phyloP scores from a whole-genome alignment of 805 yeast genomes.

The Hanseniaspora jakobsenii region DNA sequence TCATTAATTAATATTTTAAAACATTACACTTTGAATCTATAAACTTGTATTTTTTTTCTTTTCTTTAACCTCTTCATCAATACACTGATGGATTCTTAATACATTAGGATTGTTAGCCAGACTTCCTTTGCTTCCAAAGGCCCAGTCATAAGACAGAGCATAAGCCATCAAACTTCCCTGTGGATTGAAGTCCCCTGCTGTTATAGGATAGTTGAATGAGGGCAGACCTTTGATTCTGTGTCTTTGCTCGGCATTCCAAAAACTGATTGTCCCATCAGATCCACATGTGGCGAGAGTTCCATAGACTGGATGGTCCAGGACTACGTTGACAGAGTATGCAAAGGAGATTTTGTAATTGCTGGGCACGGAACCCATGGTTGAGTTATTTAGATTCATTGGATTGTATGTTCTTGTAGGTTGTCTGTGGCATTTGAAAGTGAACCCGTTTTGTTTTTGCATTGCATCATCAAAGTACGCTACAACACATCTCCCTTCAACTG shows the following conservation, averaged over 20 bases:
- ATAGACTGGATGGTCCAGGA: constrained; percentile 74
- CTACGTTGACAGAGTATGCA: constrained; percentile 68
- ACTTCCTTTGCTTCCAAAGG: constrained; percentile 73
- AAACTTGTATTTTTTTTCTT: constrained; percentile 25
- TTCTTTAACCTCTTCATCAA: constrained; percentile 71
- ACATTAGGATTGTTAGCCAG: constrained; percentile 61
- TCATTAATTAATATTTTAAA: not conserved
- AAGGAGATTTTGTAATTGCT: constrained; percentile 38
- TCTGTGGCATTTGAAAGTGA: constrained; percentile 91
- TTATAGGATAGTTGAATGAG: constrained; percentile 50
- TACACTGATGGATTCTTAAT: constrained; percentile 71
- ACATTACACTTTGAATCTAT: constrained; percentile 17
- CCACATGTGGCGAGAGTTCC: constrained; percentile 94
- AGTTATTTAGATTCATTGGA: constrained; percentile 16
- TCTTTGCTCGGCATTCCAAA: constrained; percentile 92
- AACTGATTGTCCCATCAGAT: constrained; percentile 81
- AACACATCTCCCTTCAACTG: constrained; percentile 92
- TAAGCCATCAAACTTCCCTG: constrained; percentile 79
- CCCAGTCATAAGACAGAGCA: constrained; percentile 91
- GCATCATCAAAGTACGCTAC: constrained; percentile 80
- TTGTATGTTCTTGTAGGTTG: constrained; percentile 30
- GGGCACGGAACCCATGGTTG: constrained; percentile 37
- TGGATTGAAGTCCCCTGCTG: constrained; percentile 70
- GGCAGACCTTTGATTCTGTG: constrained; percentile 78
- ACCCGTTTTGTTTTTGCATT: constrained; percentile 60